Percentiles rank a stretch among this genome's conserved stretches.
Conservation (phyloP, 2,329 filamentous ascomycete species). For the Zarea fungicola region DNA sequence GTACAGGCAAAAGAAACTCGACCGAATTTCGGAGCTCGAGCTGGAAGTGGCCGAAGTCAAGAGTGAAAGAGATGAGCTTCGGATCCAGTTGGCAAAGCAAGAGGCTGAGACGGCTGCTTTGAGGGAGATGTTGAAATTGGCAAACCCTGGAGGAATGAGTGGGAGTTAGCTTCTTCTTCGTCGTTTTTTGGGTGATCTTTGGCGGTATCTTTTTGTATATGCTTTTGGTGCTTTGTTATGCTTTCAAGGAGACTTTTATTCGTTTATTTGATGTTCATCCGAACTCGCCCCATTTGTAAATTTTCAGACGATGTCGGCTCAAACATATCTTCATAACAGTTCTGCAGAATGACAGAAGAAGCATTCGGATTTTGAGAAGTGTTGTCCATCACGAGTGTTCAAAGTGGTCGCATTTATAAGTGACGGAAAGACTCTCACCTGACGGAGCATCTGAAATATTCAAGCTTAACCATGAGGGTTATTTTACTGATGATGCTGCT, state of each 20-base stretch:
- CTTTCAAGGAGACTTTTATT: background rate
- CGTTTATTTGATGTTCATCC: background rate
- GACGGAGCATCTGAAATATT: background rate
- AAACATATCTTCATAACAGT: slow-evolving; percentile 4
- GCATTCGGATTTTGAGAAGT: background rate
- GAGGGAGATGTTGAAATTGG: slow-evolving; percentile 28
- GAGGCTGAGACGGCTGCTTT: slow-evolving; percentile 56
- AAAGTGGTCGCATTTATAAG: no score
- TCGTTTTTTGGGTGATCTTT: background rate
- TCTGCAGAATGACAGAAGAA: background rate
- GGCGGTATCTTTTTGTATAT: slow-evolving; percentile 5
- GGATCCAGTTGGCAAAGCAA: slow-evolving; percentile 49
- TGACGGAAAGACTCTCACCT: no score
- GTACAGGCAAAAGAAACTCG: slow-evolving; percentile 59
- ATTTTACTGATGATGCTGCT: background rate
- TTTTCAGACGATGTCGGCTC: slow-evolving; percentile 6
- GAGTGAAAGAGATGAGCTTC: slow-evolving; percentile 51
- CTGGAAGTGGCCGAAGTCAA: slow-evolving; percentile 45
- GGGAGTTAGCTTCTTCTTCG: slow-evolving; percentile 5
- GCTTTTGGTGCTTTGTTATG: background rate
- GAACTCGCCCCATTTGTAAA: background rate
- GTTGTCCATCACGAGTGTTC: slow-evolving; percentile 7
- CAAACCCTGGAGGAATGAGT: slow-evolving; percentile 3
- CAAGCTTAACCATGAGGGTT: background rate
- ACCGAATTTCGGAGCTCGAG: slow-evolving; percentile 54